phyloP scores from a whole-genome alignment of 768 basidiomycete genomes.

The Suillus bovinus region DNA sequence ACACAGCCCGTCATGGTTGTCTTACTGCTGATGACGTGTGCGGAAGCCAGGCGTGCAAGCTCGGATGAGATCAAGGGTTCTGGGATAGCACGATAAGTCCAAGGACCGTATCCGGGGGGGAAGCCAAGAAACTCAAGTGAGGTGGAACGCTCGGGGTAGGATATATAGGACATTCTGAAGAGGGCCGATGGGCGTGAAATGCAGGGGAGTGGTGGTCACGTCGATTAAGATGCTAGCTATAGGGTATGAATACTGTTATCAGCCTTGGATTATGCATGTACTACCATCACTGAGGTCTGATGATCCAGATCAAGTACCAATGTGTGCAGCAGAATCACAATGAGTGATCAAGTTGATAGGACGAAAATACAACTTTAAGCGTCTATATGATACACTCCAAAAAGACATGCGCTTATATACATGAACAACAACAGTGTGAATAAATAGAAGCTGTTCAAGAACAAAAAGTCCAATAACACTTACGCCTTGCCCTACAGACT shows the following conservation, averaged over 20 bases:
- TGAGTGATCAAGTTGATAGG: neutral
- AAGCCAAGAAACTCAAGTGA: slow-evolving; percentile 1
- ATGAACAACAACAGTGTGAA: neutral
- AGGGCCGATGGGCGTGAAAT: neutral
- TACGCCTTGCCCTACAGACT: neutral
- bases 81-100: slow-evolving; percentile 32
- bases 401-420: neutral
- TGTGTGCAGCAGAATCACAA: neutral
- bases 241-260: neutral
- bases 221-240: neutral
- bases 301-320: neutral
- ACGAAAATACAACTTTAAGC: neutral
- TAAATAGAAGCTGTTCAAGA: neutral
- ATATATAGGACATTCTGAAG: neutral
- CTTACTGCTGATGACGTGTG: slow-evolving; percentile 23
- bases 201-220: neutral
- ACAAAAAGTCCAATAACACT: neutral
- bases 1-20: slow-evolving; percentile 38
- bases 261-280: neutral
- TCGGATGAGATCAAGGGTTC: slow-evolving; percentile 43
- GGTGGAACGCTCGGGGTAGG: slow-evolving; percentile 3
- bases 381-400: neutral
- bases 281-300: neutral
- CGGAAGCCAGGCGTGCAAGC: slow-evolving; percentile 39
- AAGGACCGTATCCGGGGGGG: slow-evolving; percentile 18